Evolutionary conservation across 176 grass and related monocot species (phyloP), one percentile per base, ranked within the genome.

Genomic region (Luzula sylvatica): DNA sequence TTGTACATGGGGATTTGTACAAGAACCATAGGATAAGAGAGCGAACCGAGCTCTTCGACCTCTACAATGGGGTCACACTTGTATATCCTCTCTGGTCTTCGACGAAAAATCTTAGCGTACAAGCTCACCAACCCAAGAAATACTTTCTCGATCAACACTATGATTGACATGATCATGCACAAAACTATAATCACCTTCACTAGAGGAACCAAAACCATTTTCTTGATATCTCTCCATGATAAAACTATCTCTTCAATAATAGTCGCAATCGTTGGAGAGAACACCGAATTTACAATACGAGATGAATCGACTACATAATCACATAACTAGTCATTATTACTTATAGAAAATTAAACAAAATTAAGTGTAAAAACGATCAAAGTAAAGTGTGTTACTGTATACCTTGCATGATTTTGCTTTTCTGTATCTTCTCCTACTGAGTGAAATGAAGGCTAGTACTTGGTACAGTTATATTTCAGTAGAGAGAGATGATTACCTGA

Each of bases 1-100:
- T 94, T 94, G 73, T 72, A 94, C 87, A 94, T 94, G 50, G 87
- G 87, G 74, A 94, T 82, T 61, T 94, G 87, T 50, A 94, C 87
- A 50, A 94, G 87, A 15, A 94, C 82, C 82, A 82, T 82, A 39
- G 87, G 87, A 48, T 72, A 75, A 3, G 70, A 60, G 13, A 50
- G 21, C 24, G 65, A 66, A 11, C 53, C 80, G 46, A 55, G 35
- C 66, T 93, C 87, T 22, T 53, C 54, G 50, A 77, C 73, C 11
- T 4, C 58, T 27, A 16, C 56, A 22, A 82, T 26, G 30, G 77
- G 58, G 27, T 78, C 51, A 55, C 74, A 74, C 55, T 52, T 67
- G 70, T 80, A 77, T 38, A 58, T 4, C 14, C 53, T 73, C 49
- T 11, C 17, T 20, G 74, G 77, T 25, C 55, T 57, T 25, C 46